Conservation (phyloP, 2,329 filamentous ascomycete genomes). For the Fusarium ambrosium region DNA sequence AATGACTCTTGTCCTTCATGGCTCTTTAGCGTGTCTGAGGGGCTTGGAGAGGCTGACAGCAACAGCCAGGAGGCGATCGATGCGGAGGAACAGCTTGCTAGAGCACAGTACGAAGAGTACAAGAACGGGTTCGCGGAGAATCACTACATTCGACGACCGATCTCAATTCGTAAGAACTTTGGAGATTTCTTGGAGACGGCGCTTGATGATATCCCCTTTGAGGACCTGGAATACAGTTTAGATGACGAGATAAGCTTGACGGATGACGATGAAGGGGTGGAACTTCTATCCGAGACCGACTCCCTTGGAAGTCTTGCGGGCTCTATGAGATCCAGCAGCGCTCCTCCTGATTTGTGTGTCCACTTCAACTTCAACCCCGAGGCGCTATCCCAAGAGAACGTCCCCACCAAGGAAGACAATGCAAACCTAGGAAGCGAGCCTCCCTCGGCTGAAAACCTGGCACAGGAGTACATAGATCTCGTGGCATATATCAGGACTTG, state of each 20-base stretch:
- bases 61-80: background rate
- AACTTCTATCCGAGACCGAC: background rate
- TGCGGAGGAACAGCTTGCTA: conserved; percentile 3
- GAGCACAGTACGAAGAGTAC: conserved; percentile 11
- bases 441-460: background rate
- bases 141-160: conserved; percentile 2
- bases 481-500: conserved; percentile 1
- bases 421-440: background rate
- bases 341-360: background rate
- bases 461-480: background rate
- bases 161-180: background rate
- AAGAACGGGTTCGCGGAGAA: conserved; percentile 24
- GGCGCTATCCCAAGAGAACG: background rate
- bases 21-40: conserved; percentile 6
- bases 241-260: background rate
- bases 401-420: background rate
- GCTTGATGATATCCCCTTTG: background rate
- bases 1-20: conserved; percentile 29
- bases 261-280: background rate
- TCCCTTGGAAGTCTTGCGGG: background rate
- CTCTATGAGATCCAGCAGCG: background rate
- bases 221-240: background rate
- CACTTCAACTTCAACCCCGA: conserved; percentile 9
- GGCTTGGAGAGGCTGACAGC: background rate
- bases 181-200: conserved; percentile 6